Conservation (phyloP, 2,329 filamentous ascomycete species). For the Fusarium odoratissimum region DNA sequence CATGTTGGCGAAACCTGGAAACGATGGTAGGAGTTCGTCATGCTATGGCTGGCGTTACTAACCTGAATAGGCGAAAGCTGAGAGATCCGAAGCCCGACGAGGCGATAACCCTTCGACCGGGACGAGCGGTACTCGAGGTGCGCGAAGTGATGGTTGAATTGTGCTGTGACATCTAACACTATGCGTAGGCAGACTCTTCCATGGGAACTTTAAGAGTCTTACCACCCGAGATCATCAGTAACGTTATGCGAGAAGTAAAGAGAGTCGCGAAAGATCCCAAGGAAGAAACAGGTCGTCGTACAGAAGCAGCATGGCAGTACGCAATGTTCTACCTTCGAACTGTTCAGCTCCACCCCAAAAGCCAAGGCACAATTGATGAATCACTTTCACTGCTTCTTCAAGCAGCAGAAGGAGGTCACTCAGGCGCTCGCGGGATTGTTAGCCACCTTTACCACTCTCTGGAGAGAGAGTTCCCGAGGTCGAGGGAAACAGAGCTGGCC, state of each 20-base stretch:
- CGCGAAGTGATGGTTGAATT: not conserved
- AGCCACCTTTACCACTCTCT: not conserved
- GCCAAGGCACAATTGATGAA: not conserved
- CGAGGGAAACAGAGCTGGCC: not conserved
- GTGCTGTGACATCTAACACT: not conserved
- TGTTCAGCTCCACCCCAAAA: not conserved
- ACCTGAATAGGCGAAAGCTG: not conserved
- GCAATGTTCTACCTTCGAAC: not conserved
- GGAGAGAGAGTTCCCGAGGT: fast-evolving
- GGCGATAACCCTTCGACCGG: fast-evolving
- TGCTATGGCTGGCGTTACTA: fast-evolving
- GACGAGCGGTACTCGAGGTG: not conserved
- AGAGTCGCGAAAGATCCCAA: fast-evolving
- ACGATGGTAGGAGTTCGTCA: fast-evolving
- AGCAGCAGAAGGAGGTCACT: not conserved
- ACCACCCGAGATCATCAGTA: not conserved
- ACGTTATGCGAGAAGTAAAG: not conserved
- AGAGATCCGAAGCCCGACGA: not conserved
- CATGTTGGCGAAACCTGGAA: not conserved
- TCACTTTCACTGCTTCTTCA: not conserved
- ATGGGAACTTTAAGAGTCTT: fast-evolving
- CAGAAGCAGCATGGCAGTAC: not conserved
- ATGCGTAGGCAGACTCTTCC: not conserved
- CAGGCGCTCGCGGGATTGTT: not conserved
- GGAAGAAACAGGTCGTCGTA: fast-evolving